phyloP scores from a whole-genome alignment of 805 yeast genomes.

The Huiozyma sinensis region DNA sequence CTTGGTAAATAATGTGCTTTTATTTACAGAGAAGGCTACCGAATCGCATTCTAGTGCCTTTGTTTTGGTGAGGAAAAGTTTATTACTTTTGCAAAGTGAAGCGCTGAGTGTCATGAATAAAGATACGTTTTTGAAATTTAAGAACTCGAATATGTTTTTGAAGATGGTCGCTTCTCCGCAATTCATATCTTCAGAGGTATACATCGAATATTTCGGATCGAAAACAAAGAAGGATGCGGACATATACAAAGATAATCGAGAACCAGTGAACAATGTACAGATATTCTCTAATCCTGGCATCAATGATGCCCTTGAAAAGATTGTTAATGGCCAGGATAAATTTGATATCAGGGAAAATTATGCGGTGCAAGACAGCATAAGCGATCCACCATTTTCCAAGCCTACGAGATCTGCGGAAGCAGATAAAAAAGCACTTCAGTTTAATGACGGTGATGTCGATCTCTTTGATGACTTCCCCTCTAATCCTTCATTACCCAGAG shows the following conservation, averaged over 20 bases:
- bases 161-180: conserved; percentile 39
- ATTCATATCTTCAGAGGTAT: conserved; percentile 24
- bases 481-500: no score
- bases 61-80: conserved; percentile 42
- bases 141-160: conserved; percentile 44
- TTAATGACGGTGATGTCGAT: no score
- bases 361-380: background rate
- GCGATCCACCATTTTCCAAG: background rate
- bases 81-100: conserved; percentile 49
- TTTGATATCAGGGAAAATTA: conserved; percentile 2
- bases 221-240: conserved; percentile 9
- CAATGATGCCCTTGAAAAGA: conserved; percentile 25
- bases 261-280: conserved; percentile 3
- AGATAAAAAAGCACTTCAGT: no score
- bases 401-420: no score
- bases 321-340: conserved; percentile 13
- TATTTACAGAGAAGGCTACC: conserved; percentile 3
- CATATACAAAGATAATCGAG: conserved; percentile 7
- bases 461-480: background rate
- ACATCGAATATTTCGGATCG: conserved; percentile 9
- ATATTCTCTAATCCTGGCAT: conserved; percentile 22
- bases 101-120: conserved; percentile 40
- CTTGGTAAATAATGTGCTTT: conserved; percentile 10
- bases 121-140: conserved; percentile 52
- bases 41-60: conserved; percentile 8